A percentile compares a stretch with the other conserved stretches of the same genome.
phyloP scores from a whole-genome alignment of 805 yeast genomes.

The Zygoascus flipseniorum region DNA sequence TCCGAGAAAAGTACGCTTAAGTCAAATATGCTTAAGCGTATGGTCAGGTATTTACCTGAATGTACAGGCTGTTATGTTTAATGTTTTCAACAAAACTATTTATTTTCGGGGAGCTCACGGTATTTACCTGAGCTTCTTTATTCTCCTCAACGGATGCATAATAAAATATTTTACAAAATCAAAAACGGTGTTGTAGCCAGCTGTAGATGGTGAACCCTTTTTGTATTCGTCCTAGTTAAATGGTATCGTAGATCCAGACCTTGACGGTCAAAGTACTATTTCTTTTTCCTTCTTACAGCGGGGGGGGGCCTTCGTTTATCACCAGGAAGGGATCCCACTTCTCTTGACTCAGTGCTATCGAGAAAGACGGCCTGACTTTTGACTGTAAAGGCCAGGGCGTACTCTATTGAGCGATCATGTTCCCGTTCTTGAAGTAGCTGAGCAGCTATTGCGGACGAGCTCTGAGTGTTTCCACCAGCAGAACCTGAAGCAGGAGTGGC shows the following conservation, averaged over 20 bases:
- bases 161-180: not conserved
- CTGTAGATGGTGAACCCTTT: not conserved
- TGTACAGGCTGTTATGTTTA: not conserved
- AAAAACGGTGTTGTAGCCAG: not conserved
- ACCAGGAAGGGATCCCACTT: conserved; percentile 1
- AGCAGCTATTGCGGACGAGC: not conserved
- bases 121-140: not conserved
- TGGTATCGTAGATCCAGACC: not conserved
- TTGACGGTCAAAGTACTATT: not conserved
- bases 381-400: conserved; percentile 18
- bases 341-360: conserved; percentile 9
- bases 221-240: not conserved
- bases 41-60: not conserved
- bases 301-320: not conserved
- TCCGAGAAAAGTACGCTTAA: conserved; percentile 51
- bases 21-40: not conserved
- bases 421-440: conserved; percentile 3
- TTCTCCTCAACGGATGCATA: conserved; percentile 3
- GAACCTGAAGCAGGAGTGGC: conserved; percentile 4
- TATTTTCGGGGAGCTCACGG: not conserved
- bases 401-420: conserved; percentile 15
- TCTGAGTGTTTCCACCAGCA: not conserved
- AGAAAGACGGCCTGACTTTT: conserved; percentile 12
- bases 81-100: conserved; percentile 15
- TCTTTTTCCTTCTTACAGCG: not conserved